Percentiles rank a stretch among this genome's conserved stretches.
Evolutionary conservation across 495 filamentous ascomycete species (phyloP).

Genomic region (Aspergillus conjunctus): DNA sequence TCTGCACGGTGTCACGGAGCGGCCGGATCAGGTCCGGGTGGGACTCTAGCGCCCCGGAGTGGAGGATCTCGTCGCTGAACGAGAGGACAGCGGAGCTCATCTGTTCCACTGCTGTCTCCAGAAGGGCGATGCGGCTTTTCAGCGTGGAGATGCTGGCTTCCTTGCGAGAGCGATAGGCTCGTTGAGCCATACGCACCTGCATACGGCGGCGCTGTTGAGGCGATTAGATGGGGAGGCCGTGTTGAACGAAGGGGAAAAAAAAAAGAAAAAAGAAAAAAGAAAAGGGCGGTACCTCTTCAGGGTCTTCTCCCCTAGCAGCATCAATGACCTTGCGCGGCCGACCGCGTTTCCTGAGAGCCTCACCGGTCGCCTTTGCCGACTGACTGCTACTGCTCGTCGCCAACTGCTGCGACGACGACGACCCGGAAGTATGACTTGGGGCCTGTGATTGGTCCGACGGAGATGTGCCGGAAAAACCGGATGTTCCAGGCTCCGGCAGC

Average conservation of each 20-base stretch:
- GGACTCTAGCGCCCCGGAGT: slow-evolving; percentile 45
- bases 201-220: slow-evolving; percentile 69
- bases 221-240: neutral
- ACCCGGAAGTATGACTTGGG: neutral
- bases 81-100: slow-evolving; percentile 73
- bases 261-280: slow-evolving; percentile 6
- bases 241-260: neutral
- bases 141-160: slow-evolving; percentile 78
- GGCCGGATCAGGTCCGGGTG: slow-evolving; percentile 37
- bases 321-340: slow-evolving; percentile 23
- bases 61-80: slow-evolving; percentile 64
- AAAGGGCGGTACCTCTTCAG: slow-evolving; percentile 35
- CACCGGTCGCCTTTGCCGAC: slow-evolving; percentile 11
- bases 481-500: neutral
- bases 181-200: slow-evolving; percentile 85
- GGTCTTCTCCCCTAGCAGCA: slow-evolving; percentile 15
- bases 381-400: neutral
- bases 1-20: slow-evolving; percentile 39
- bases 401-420: neutral
- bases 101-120: slow-evolving; percentile 67
- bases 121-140: slow-evolving; percentile 63
- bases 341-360: slow-evolving; percentile 24
- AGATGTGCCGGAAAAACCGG: neutral
- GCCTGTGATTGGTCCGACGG: slow-evolving; percentile 2
- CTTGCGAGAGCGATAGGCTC: slow-evolving; percentile 82